These are phyloP conservation scores for Pleurotus djamor DNA, from an alignment of 768 basidiomycete species.

Conservation along the genomic window DNA sequence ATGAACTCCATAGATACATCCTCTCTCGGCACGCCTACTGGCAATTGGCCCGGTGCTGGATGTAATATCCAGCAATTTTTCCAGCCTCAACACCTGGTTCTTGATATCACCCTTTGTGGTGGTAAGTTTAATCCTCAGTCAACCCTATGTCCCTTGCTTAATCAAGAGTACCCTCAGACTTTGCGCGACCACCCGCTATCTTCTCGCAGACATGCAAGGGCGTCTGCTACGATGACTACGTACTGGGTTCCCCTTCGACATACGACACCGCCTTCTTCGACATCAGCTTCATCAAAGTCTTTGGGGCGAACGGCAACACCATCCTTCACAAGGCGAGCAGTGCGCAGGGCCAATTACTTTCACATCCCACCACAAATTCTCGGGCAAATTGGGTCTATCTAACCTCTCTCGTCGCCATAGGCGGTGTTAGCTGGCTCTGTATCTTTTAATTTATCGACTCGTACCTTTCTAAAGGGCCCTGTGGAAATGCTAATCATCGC, in stretches of 20 bases:
- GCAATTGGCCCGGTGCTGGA: conserved; percentile 58
- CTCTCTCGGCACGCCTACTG: conserved; percentile 63
- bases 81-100: conserved; percentile 61
- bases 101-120: conserved; percentile 75
- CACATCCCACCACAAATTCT: background rate
- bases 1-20: conserved; percentile 51
- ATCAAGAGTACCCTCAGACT: conserved; percentile 21
- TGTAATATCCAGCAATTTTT: conserved; percentile 58
- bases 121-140: conserved; percentile 23
- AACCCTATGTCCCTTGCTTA: background rate
- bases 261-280: conserved; percentile 76
- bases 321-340: conserved; percentile 9
- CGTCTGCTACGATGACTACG: conserved; percentile 70
- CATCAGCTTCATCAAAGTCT: conserved; percentile 57
- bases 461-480: too few relatives aligned
- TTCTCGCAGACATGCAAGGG: conserved; percentile 64
- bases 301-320: conserved; percentile 28
- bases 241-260: conserved; percentile 57
- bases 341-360: background rate
- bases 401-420: background rate
- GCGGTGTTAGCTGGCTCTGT: background rate
- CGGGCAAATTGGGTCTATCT: background rate
- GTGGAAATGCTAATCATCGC: too few relatives aligned
- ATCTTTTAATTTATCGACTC: too few relatives aligned
- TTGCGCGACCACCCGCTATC: conserved; percentile 48